Base-by-base conservation (phyloP, 495 filamentous ascomycete genomes). In the Xylaria castorea region DNA sequence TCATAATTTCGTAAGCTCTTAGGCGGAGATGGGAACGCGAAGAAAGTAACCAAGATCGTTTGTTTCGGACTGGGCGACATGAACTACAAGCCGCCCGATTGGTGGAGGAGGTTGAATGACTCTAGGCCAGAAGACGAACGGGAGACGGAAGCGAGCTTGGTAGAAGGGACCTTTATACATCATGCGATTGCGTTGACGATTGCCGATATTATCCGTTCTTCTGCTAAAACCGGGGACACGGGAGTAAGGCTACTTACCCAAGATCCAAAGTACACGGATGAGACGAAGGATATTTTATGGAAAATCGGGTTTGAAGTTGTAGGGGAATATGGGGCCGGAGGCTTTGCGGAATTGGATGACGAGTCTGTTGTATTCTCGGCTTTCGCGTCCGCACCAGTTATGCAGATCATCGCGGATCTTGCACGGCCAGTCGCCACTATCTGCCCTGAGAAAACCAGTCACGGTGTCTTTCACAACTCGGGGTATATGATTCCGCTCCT, bases 31-130 rank as follows among this genome's bases (percentile, higher is more conserved):
- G 38, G 38, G 30, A 16, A 40, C 7, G 30, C 16, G 63, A 78
- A 71, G 46, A 81, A 66, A 50, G 75, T 79, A 70, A 82, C 79
- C 58, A 82, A 84, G 66, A 73, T 83, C 71, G 66, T 84, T 48
- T 83, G 82, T 73, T 84, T 83, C 53, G 80, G 80, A 55, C 74
- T 84, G 60, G 80, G 82, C 72, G 78, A 83, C 67, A 75, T 82
- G 71, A 77, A 75, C 72, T 75, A 68, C 68, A 73, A 77, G 66
- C 75, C 77, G 22, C 76, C 77, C 73, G 74, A 80, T 64, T 80
- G 78, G 80, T 30, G 40, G 62, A 48, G 14, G 25, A 32, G 20
- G 20, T 69, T 77, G 53, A 81, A 78, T 66, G 73, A 53, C 68
- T 68, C 76, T 60, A 76, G 77, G 61, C 58, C 73, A 71, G 66